These are phyloP conservation scores for Zymoseptoria tritici DNA, from an alignment of 2,329 filamentous ascomycete genomes.

Conservation along the genomic window DNA sequence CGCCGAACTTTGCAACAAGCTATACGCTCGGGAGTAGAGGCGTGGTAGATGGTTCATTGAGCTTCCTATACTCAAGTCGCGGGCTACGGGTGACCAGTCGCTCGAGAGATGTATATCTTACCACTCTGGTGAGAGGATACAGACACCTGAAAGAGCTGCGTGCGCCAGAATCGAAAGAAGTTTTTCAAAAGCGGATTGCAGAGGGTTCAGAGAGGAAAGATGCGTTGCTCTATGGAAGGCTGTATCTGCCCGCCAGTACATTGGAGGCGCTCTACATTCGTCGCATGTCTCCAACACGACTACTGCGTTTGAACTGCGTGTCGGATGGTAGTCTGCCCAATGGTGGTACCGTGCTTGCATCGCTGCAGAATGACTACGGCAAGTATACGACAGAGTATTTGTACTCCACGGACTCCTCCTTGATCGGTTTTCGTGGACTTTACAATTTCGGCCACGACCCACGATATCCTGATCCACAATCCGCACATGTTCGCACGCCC, in stretches of 20 bases:
- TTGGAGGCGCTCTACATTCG: conserved; percentile 80
- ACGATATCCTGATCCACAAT: conserved; percentile 24
- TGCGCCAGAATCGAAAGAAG: conserved; percentile 42
- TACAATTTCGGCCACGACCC: conserved; percentile 88
- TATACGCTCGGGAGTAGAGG: conserved; percentile 87
- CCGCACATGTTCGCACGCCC: conserved; percentile 14
- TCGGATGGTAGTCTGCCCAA: conserved; percentile 64
- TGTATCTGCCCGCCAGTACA: conserved; percentile 76
- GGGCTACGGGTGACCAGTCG: conserved; percentile 60
- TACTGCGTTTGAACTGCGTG: conserved; percentile 73
- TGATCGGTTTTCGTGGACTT: conserved; percentile 78
- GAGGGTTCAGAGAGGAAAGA: conserved; percentile 43
- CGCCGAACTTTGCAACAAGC: conserved; percentile 86
- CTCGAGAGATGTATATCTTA: conserved; percentile 69
- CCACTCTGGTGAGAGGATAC: conserved; percentile 73
- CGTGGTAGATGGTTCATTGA: conserved; percentile 91
- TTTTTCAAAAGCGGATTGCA: conserved; percentile 46
- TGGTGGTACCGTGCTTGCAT: conserved; percentile 65
- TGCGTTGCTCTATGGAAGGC: conserved; percentile 64
- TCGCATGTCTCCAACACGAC: conserved; percentile 66
- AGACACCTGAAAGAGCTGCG: conserved; percentile 63
- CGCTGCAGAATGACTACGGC: conserved; percentile 74
- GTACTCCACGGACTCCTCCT: conserved; percentile 82
- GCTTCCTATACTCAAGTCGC: conserved; percentile 88
- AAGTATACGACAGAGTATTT: conserved; percentile 85